Percentiles rank a stretch among this genome's conserved stretches.
phyloP scores from a whole-genome alignment of 2,329 filamentous ascomycete species.

The Botrytis fabae region DNA sequence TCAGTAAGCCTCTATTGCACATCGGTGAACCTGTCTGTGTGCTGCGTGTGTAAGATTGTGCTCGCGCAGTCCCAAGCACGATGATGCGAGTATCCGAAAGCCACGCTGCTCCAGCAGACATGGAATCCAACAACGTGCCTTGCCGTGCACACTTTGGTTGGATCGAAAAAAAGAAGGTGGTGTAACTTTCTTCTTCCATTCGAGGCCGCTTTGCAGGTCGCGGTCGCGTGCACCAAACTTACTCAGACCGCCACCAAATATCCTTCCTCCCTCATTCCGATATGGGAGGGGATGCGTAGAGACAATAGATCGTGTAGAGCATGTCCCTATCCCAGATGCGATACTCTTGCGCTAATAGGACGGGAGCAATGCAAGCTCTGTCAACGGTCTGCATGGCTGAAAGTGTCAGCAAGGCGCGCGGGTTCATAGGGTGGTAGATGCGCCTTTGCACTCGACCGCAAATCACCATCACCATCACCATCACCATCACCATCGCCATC shows the following conservation, averaged over 20 bases:
- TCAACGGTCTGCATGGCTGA: constrained; percentile 7
- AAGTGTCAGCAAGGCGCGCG: constrained; percentile 6
- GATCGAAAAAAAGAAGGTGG: not conserved
- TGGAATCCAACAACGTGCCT: constrained; percentile 12
- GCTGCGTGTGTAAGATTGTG: not conserved
- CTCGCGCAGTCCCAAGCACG: not conserved
- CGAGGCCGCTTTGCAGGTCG: constrained; percentile 1
- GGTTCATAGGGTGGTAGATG: constrained; percentile 3
- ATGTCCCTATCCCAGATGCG: not conserved
- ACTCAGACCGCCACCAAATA: constrained; percentile 14
- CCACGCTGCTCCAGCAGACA: constrained; percentile 9
- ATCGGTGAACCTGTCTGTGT: not conserved
- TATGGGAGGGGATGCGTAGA: not conserved
- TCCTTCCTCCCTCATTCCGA: not conserved
- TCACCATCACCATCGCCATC: not conserved
- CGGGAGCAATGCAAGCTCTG: constrained; percentile 2
- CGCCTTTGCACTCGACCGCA: not conserved
- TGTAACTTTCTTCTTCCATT: not conserved
- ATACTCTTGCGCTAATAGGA: not conserved
- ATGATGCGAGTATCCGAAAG: constrained; percentile 7
- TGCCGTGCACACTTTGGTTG: not conserved
- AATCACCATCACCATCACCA: not conserved
- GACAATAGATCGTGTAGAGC: not conserved
- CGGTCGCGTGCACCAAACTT: constrained; percentile 18
- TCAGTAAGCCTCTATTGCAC: not conserved